A percentile compares a stretch with the other conserved stretches of the same genome.
Conservation (phyloP, 2,329 filamentous ascomycete species). For the Juglanconis sp. region DNA sequence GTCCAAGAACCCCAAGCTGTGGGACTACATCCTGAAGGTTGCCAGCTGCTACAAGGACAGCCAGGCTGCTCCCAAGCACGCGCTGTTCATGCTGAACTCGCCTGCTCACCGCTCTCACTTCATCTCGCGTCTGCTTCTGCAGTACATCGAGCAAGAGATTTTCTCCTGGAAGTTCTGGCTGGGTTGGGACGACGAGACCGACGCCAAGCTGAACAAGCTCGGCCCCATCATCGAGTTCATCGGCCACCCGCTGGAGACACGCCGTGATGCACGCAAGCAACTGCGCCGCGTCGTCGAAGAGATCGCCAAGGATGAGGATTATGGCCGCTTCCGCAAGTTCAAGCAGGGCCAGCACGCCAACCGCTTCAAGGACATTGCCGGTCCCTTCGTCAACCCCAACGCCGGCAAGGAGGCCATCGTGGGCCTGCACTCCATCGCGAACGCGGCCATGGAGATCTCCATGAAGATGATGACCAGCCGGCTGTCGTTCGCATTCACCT, state of each 20-base stretch:
- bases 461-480: conserved; percentile 42
- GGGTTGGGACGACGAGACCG: conserved; percentile 26
- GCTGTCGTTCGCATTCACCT: conserved; percentile 34
- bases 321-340: conserved; percentile 21
- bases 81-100: conserved; percentile 31
- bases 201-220: conserved; percentile 22
- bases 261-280: conserved; percentile 34
- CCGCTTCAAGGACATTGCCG: conserved; percentile 33
- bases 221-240: conserved; percentile 19
- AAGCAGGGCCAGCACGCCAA: conserved; percentile 23
- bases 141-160: conserved; percentile 34
- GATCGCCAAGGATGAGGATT: conserved; percentile 30
- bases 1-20: conserved; percentile 25
- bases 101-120: conserved; percentile 30
- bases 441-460: conserved; percentile 43
- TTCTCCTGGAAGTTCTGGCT: conserved; percentile 32
- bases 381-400: conserved; percentile 42
- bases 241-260: conserved; percentile 25
- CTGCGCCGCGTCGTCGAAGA: conserved; percentile 31
- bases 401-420: conserved; percentile 34
- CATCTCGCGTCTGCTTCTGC: conserved; percentile 35
- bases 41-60: conserved; percentile 24
- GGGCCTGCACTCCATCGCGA: conserved; percentile 41
- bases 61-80: conserved; percentile 29
- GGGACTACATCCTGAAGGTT: conserved; percentile 35